Conservation (phyloP, 1,139 yeast species). For the Kluyveromyces sp. region DNA sequence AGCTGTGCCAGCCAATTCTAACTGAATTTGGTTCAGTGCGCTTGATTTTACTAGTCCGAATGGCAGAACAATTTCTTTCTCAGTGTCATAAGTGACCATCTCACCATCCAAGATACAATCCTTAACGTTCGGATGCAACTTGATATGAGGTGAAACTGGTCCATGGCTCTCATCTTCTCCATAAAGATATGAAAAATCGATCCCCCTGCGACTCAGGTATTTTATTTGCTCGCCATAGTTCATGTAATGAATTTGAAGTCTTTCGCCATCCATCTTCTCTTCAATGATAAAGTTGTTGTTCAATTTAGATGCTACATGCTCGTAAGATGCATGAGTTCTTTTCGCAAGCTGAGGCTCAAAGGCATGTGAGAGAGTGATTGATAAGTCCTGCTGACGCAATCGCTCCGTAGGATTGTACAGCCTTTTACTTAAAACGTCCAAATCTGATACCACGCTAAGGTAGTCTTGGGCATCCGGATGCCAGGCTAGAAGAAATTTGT, state of each 20-base stretch:
- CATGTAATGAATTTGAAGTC: conserved; percentile 64
- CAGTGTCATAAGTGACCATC: conserved; percentile 80
- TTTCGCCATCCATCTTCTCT: conserved; percentile 91
- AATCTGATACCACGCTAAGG: conserved; percentile 59
- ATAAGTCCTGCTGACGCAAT: conserved; percentile 40
- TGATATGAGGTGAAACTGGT: conserved; percentile 51
- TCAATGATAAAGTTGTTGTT: conserved; percentile 59
- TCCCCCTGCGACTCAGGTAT: conserved; percentile 63
- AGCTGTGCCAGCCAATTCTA: conserved; percentile 32
- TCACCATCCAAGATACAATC: conserved; percentile 75
- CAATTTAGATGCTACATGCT: conserved; percentile 41
- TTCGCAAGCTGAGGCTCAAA: conserved; percentile 70
- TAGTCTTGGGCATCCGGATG: conserved; percentile 73
- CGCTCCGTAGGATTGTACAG: conserved; percentile 45
- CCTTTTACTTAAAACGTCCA: conserved; percentile 55
- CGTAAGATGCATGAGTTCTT: conserved; percentile 44
- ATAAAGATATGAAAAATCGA: conserved; percentile 67
- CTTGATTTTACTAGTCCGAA: conserved; percentile 73
- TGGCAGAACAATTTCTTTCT: conserved; percentile 54
- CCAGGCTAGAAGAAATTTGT: conserved; percentile 57
- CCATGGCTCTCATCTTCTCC: conserved; percentile 55
- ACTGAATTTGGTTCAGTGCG: conserved; percentile 43
- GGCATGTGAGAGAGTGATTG: conserved; percentile 45
- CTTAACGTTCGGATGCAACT: conserved; percentile 40
- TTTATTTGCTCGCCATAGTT: conserved; percentile 40